phyloP scores from a whole-genome alignment of 305 asterid species.

The Caryopteris hybrid region DNA sequence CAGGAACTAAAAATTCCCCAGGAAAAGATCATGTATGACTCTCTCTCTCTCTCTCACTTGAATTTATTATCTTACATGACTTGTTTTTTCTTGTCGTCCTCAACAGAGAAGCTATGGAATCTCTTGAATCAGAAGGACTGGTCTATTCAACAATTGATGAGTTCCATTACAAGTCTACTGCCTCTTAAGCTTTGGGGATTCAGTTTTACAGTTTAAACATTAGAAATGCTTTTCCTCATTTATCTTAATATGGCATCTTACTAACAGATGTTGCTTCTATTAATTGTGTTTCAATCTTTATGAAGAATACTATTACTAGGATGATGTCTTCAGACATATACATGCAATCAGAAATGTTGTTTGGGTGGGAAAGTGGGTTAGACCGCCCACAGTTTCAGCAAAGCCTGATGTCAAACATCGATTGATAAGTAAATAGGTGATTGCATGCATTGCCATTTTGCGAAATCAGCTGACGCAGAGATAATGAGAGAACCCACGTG shows the following conservation, averaged over 20 bases:
- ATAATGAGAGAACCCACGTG: constrained; percentile 12
- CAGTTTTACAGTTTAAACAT: not conserved
- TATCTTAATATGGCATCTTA: no score
- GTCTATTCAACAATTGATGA: constrained; percentile 83
- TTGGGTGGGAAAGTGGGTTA: not conserved
- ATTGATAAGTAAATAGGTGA: not conserved
- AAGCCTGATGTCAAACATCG: constrained; percentile 13
- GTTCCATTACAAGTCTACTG: constrained; percentile 65
- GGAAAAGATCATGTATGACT: constrained; percentile 57
- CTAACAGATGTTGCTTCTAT: no score
- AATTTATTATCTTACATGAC: not conserved
- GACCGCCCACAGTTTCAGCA: not conserved
- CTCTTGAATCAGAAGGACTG: constrained; percentile 72
- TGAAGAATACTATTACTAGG: no score
- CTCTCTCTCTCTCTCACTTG: constrained; percentile 15
- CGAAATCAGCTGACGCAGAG: no score
- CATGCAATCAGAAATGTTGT: no score
- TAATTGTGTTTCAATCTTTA: no score
- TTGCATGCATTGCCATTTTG: constrained; percentile 31
- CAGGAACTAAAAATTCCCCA: constrained; percentile 55
- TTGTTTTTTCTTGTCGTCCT: not conserved
- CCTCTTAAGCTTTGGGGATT: constrained; percentile 16
- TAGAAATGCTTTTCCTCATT: not conserved
- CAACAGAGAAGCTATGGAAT: constrained; percentile 61
- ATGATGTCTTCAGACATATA: no score